Percentiles rank a stretch among this genome's conserved stretches.
Evolutionary conservation across 192 early-diverging fungal species (phyloP).

Genomic region (Entomortierella lignicola): DNA sequence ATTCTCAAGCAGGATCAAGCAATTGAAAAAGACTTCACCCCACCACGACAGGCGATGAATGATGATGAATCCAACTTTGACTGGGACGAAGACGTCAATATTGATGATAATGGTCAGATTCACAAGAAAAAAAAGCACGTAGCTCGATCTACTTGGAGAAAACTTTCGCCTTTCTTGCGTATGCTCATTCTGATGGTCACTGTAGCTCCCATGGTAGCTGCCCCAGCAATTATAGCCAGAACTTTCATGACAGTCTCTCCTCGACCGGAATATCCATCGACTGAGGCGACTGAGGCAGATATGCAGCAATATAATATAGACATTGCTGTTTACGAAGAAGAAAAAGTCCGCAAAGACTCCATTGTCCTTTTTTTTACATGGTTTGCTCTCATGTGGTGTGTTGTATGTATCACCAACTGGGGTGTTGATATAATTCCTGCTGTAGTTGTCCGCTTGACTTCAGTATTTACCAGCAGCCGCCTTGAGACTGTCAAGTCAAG

Average conservation of each 20-base stretch:
- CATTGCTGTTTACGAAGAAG: neutral
- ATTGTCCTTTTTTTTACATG: slow-evolving; percentile 63
- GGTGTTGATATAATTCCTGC: slow-evolving; percentile 66
- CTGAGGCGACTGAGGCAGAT: neutral
- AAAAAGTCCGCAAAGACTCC: slow-evolving; percentile 60
- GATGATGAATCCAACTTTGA: slow-evolving; percentile 52
- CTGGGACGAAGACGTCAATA: slow-evolving; percentile 52
- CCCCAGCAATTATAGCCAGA: slow-evolving; percentile 61
- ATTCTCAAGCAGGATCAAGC: slow-evolving; percentile 46
- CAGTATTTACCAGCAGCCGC: slow-evolving; percentile 50
- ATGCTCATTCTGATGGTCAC: slow-evolving; percentile 64
- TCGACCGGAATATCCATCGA: slow-evolving; percentile 30
- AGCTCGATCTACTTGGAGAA: slow-evolving; percentile 57
- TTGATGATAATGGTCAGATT: slow-evolving; percentile 41
- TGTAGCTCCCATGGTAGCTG: slow-evolving; percentile 62
- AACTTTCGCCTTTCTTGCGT: slow-evolving; percentile 65
- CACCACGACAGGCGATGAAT: slow-evolving; percentile 42
- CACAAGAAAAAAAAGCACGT: slow-evolving; percentile 14
- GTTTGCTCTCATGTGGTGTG: slow-evolving; percentile 62
- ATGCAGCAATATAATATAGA: slow-evolving; percentile 5
- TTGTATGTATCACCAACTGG: slow-evolving; percentile 49
- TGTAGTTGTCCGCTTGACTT: slow-evolving; percentile 61
- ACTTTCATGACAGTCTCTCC: slow-evolving; percentile 55
- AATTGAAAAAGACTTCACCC: slow-evolving; percentile 31
- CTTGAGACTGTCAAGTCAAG: slow-evolving; percentile 65